A percentile compares a stretch with the other conserved stretches of the same genome.
Conservation (phyloP, 306 rosid species). For the Ammopiptanthus mongolicus region DNA sequence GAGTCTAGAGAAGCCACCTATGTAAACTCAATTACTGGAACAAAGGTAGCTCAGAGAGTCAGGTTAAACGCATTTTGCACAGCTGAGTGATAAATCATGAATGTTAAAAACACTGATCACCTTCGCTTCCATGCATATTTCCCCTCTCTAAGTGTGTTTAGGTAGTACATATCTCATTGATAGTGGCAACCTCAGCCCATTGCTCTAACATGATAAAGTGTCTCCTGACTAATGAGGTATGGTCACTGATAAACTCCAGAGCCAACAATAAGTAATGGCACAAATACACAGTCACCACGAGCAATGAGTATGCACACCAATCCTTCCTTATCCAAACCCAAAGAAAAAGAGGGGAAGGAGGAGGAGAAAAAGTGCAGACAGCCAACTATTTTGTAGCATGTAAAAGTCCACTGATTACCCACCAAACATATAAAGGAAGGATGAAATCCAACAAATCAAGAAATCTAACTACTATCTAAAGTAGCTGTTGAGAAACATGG, state of each 20-base stretch:
- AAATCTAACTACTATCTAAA: neutral
- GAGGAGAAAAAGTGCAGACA: neutral
- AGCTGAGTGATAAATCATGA: neutral
- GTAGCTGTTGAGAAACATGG: neutral
- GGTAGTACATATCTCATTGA: neutral
- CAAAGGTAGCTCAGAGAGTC: neutral
- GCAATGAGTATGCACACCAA: conserved; percentile 11
- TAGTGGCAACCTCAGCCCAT: neutral
- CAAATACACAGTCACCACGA: too few species aligned
- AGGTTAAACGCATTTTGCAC: neutral
- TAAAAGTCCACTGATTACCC: neutral
- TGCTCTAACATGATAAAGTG: neutral
- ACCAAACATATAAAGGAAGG: neutral
- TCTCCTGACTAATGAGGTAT: neutral
- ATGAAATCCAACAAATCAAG: neutral
- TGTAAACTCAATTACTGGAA: neutral
- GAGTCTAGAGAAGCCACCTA: neutral
- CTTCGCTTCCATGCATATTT: neutral
- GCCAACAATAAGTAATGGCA: neutral
- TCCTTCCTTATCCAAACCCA: neutral
- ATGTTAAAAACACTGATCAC: neutral
- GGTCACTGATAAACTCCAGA: neutral
- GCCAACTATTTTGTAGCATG: neutral
- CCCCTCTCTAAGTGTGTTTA: neutral
- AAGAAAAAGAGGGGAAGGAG: neutral